Evolutionary conservation across 495 filamentous ascomycete species (phyloP).

Genomic region (Penicillium macrosclerotiorum): DNA sequence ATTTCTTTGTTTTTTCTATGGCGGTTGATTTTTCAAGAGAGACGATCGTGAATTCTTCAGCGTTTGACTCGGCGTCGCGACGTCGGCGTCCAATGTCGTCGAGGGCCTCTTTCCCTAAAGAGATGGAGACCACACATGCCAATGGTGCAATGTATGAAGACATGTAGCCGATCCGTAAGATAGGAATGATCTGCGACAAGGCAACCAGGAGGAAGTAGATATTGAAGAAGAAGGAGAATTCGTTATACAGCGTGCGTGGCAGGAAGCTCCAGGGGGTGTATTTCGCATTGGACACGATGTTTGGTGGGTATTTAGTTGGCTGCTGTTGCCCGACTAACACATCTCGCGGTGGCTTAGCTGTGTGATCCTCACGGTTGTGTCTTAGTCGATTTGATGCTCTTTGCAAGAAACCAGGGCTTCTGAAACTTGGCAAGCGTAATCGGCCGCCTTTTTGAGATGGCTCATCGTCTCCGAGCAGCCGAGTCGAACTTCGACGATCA

Average conservation of each 20-base stretch:
- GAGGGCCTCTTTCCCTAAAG: conserved; percentile 90
- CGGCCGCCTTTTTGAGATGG: conserved; percentile 25
- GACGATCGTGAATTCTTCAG: conserved; percentile 82
- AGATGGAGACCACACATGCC: conserved; percentile 86
- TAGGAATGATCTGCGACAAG: conserved; percentile 85
- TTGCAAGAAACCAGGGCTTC: conserved; percentile 20
- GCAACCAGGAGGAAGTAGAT: conserved; percentile 97
- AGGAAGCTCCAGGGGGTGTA: conserved; percentile 97
- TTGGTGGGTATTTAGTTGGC: conserved; percentile 52
- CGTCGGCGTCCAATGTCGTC: conserved; percentile 86
- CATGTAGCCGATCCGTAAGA: conserved; percentile 88
- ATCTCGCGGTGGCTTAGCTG: conserved; percentile 39
- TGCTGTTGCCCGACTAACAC: conserved; percentile 44
- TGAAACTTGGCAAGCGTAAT: conserved; percentile 33
- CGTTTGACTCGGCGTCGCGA: conserved; percentile 91
- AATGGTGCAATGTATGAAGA: conserved; percentile 92
- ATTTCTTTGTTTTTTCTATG: conserved; percentile 69
- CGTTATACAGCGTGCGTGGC: conserved; percentile 91
- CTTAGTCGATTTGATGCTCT: conserved; percentile 12
- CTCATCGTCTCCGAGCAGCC: conserved; percentile 28
- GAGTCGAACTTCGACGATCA: conserved; percentile 32
- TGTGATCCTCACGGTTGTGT: conserved; percentile 19
- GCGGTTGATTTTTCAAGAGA: conserved; percentile 50
- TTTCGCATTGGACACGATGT: conserved; percentile 94
- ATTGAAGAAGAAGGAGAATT: conserved; percentile 99